Evolutionary conservation across 768 basidiomycete species (phyloP), one percentile per base, ranked within the genome.

Genomic region (Psilocybe cubensis): DNA sequence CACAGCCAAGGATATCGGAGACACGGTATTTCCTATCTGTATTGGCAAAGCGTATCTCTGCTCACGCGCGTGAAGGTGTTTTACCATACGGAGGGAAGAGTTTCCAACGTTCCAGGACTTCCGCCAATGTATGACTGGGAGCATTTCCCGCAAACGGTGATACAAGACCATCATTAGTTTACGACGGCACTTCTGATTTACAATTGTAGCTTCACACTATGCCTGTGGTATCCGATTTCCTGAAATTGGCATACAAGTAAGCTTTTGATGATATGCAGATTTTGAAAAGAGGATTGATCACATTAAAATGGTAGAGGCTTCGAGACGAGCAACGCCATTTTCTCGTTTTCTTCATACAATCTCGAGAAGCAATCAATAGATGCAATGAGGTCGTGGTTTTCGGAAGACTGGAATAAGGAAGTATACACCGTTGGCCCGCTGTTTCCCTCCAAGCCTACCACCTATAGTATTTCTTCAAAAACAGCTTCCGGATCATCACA

Each of bases 81-180:
- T 4, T 25, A 9, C 18, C 3, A 25, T 20, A 21, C 42, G n/a
- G 23, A 25, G 20, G 42, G 42, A 21, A 25, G 4, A n/a, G 1
- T 44, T 9, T 8, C 14, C 18, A 44, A 44, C 25, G n/a, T 48
- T 21, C 31, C 48, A 12, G 62, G 62, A 6, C 21, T 58, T 25
- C 59, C 62, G 1, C 27, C 27, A 3, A 58, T 63, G 54, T 60
- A 63, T n/a, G 59, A 63, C 31, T 55, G 60, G 38, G 62, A 63
- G 35, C 52, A 54, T 21, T 58, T 52, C 25, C 59, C 62, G 8
- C 62, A 63, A 25, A n/a, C 44, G 50, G 62, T 38, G 10, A 43
- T n/a, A n/a, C n/a, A n/a, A n/a, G n/a, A n/a, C n/a, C n/a, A n/a
- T n/a, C n/a, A n/a, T n/a, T n/a, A n/a, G n/a, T n/a, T n/a, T n/a